These are phyloP conservation scores for Solanum appendiculatum DNA, from an alignment of 257 asterid genomes.

Conservation along the genomic window DNA sequence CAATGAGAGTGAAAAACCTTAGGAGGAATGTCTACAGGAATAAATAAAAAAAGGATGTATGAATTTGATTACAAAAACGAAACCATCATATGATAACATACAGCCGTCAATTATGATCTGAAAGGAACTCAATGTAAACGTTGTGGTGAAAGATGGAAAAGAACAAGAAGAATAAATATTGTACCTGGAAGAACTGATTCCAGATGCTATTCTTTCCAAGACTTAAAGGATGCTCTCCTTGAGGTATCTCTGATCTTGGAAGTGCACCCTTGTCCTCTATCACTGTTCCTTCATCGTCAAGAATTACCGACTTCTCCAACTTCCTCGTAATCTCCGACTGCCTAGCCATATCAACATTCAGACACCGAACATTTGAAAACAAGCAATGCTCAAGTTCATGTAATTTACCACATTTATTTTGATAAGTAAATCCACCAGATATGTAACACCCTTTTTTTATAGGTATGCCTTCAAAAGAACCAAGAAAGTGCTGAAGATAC, in stretches of 20 bases:
- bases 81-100: background rate
- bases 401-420: background rate
- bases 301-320: conserved; percentile 58
- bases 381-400: conserved; percentile 5
- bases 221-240: conserved; percentile 91
- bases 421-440: background rate
- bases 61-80: background rate
- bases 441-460: background rate
- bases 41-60: background rate
- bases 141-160: background rate
- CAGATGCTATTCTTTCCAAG: conserved; percentile 88
- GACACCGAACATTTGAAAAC: conserved; percentile 32
- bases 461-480: background rate
- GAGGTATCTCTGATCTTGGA: conserved; percentile 78
- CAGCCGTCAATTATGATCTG: background rate
- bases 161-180: background rate
- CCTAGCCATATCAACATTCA: conserved; percentile 82
- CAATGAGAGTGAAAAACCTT: background rate
- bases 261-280: conserved; percentile 54
- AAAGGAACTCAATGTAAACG: background rate
- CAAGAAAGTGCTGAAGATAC: background rate
- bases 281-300: conserved; percentile 43
- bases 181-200: conserved; percentile 94
- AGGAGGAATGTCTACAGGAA: background rate
- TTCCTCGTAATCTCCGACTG: conserved; percentile 91